A percentile compares a stretch with the other conserved stretches of the same genome.
Evolutionary conservation across 2,329 filamentous ascomycete species (phyloP).

Genomic region (Colletotrichum sp.): DNA sequence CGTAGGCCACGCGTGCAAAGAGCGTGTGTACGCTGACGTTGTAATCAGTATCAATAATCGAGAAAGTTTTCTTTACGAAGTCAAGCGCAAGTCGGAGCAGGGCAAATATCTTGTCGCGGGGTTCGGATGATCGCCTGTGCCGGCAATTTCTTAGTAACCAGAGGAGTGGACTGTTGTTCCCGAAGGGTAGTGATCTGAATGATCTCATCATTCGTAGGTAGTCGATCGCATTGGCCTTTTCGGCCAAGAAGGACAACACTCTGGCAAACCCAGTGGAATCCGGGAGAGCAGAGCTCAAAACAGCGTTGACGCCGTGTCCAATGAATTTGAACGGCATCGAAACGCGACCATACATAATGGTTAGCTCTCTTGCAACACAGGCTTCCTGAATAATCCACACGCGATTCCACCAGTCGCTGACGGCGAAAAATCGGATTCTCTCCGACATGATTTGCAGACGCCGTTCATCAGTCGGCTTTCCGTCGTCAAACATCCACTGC

Average conservation of each 20-base stretch:
- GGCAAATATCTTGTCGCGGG: conserved; percentile 22
- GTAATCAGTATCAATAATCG: not conserved
- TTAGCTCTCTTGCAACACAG: conserved; percentile 3
- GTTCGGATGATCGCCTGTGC: conserved; percentile 12
- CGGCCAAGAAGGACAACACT: conserved; percentile 1
- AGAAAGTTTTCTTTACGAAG: not conserved
- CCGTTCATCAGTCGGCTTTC: not conserved
- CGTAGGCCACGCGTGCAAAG: not conserved
- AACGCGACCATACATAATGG: conserved; percentile 1
- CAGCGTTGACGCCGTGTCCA: not conserved
- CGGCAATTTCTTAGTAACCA: conserved; percentile 17
- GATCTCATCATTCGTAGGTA: not conserved
- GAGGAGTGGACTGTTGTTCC: not conserved
- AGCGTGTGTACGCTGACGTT: not conserved
- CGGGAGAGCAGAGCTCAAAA: not conserved
- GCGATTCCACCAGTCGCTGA: conserved; percentile 17
- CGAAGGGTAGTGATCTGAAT: not conserved
- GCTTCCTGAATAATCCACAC: conserved; percentile 25
- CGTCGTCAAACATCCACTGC: not conserved
- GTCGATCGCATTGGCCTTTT: not conserved
- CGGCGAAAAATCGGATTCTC: not conserved
- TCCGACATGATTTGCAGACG: not conserved
- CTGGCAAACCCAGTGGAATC: not conserved
- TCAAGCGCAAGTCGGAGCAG: conserved; percentile 4
- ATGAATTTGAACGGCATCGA: not conserved